These are phyloP conservation scores for Solanum piurae DNA, from an alignment of 257 asterid species.

Conservation along the genomic window DNA sequence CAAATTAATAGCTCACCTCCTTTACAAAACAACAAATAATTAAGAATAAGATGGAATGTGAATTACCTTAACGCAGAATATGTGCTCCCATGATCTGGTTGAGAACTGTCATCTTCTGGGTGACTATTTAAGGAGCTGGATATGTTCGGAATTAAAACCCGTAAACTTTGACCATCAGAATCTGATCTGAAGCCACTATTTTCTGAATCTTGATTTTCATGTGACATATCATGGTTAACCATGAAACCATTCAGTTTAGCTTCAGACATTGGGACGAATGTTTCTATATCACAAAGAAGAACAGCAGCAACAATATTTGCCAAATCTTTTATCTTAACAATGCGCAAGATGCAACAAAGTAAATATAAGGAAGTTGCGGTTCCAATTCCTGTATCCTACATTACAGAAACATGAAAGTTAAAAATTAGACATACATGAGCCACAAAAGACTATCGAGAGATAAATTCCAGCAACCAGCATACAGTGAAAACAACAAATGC, in stretches of 20 bases:
- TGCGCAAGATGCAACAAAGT: conserved; percentile 95
- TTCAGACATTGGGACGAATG: conserved; percentile 32
- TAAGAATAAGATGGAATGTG: neutral
- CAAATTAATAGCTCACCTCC: neutral
- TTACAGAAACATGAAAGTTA: conserved; percentile 20
- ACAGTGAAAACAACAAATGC: neutral
- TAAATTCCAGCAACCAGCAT: neutral
- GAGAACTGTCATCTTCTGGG: conserved; percentile 18
- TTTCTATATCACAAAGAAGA: conserved; percentile 56
- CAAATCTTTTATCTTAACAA: conserved; percentile 92
- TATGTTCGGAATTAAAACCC: conserved; percentile 17
- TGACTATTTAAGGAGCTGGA: conserved; percentile 38
- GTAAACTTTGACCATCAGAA: conserved; percentile 25
- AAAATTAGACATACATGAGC: neutral
- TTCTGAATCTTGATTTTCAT: conserved; percentile 21
- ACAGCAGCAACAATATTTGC: conserved; percentile 86
- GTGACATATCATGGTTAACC: conserved; percentile 24
- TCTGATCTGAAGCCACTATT: conserved; percentile 10
- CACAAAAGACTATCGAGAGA: neutral
- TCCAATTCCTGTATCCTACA: conserved; percentile 71
- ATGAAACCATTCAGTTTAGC: conserved; percentile 55
- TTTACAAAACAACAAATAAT: neutral
- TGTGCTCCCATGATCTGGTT: conserved; percentile 23
- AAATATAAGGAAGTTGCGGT: conserved; percentile 74
- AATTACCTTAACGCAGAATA: conserved; percentile 49